Evolutionary conservation across 1,284 basidiomycete species (phyloP).

Genomic region (Neolentinus lepideus): DNA sequence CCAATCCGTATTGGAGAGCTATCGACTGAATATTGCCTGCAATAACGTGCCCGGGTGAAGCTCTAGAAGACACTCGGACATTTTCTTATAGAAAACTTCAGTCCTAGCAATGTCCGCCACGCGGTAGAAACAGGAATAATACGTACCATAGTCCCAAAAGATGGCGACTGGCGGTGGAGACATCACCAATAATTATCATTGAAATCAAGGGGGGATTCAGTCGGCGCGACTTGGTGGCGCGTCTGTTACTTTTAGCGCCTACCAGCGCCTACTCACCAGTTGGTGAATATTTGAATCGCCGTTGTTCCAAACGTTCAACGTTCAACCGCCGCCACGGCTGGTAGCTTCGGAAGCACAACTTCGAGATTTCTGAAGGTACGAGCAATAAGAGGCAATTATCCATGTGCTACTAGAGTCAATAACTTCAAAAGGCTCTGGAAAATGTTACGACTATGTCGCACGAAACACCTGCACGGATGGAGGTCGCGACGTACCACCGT

Average conservation of each 20-base stretch:
- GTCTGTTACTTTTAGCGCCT: no score
- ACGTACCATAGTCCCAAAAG: neutral
- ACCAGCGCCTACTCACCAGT: neutral
- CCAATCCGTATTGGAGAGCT: conserved; percentile 19
- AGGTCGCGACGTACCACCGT: neutral
- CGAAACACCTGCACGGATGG: neutral
- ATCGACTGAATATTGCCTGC: conserved; percentile 18
- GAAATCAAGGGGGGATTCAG: neutral
- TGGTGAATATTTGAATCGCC: neutral
- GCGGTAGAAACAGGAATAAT: no score
- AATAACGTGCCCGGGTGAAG: conserved; percentile 3
- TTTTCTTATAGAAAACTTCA: conserved; percentile 19
- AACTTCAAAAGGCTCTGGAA: no score
- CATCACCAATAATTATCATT: neutral
- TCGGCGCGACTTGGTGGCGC: no score
- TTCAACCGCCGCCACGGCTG: neutral
- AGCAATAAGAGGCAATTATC: neutral
- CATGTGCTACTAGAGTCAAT: neutral
- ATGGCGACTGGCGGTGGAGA: neutral
- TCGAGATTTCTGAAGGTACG: neutral
- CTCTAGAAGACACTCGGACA: neutral
- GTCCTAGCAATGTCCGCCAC: no score
- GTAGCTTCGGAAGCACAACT: neutral
- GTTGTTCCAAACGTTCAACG: neutral
- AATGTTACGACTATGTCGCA: neutral